These are phyloP conservation scores for Prinsepia uniflora DNA, from an alignment of 306 rosid species.

Conservation along the genomic window DNA sequence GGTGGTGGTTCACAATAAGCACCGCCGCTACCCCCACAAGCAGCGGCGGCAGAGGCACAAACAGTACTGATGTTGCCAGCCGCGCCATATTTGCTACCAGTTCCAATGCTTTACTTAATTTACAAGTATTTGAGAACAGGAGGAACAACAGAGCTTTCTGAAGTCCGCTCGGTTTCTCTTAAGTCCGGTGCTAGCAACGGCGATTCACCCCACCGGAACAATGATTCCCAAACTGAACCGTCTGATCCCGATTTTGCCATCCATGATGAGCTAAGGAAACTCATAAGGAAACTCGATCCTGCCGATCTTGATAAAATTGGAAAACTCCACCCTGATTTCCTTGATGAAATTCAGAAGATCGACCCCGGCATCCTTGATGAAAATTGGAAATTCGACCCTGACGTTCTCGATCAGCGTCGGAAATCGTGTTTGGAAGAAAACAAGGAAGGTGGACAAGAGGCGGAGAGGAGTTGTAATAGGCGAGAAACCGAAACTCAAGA, in stretches of 20 bases:
- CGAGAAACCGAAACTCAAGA: conserved; percentile 2
- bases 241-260: conserved; percentile 38
- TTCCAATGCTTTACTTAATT: not conserved
- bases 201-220: not conserved
- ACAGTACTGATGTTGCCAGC: not conserved
- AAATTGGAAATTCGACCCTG: conserved; percentile 14
- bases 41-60: not conserved
- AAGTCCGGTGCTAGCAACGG: conserved; percentile 10
- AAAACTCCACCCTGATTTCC: not conserved
- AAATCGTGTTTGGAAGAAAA: conserved; percentile 15
- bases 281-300: not conserved
- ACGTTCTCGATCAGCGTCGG: not conserved
- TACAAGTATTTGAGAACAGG: conserved; percentile 53
- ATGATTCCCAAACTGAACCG: not conserved
- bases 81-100: not conserved
- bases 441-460: conserved; percentile 1
- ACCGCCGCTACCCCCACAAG: not conserved
- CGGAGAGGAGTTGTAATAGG: conserved; percentile 18
- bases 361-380: conserved; percentile 2
- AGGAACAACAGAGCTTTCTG: conserved; percentile 56
- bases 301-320: conserved; percentile 15
- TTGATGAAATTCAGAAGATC: conserved; percentile 16
- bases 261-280: conserved; percentile 4
- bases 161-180: conserved; percentile 30
- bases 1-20: not conserved